Percentiles rank a stretch among this genome's conserved stretches.
Evolutionary conservation across 2,329 filamentous ascomycete genomes (phyloP).

Genomic region (Byssoonygena ceratinophila): DNA sequence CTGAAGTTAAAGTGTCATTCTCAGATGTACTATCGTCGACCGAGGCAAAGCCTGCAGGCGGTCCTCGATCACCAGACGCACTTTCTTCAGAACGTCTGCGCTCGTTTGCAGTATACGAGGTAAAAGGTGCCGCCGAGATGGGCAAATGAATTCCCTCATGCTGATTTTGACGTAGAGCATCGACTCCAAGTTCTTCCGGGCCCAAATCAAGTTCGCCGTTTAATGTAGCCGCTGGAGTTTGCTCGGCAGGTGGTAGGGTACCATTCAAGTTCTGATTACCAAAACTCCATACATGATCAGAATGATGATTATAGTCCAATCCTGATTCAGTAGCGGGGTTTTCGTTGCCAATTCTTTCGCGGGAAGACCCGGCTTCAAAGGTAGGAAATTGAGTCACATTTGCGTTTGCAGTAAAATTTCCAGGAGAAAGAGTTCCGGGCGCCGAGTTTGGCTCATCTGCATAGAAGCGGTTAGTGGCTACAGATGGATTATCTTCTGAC

Average conservation of each 20-base stretch:
- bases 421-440: not conserved
- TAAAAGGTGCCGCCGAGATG: not conserved
- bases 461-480: not conserved
- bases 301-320: not conserved
- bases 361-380: not conserved
- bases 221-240: not conserved
- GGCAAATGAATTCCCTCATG: not conserved
- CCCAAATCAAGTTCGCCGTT: not conserved
- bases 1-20: not conserved
- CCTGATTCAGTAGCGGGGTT: not conserved
- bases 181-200: not conserved
- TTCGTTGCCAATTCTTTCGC: not conserved
- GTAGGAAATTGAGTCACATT: not conserved
- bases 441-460: not conserved
- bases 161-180: not conserved
- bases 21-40: not conserved
- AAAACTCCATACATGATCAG: not conserved
- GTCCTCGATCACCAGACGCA: not conserved
- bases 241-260: not conserved
- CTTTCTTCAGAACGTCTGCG: not conserved
- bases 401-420: not conserved
- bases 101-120: not conserved
- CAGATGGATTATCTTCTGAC: not conserved
- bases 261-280: not conserved
- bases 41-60: no score